These are phyloP conservation scores for Blumeriella jaapii DNA, from an alignment of 2,329 filamentous ascomycete species.

Conservation along the genomic window DNA sequence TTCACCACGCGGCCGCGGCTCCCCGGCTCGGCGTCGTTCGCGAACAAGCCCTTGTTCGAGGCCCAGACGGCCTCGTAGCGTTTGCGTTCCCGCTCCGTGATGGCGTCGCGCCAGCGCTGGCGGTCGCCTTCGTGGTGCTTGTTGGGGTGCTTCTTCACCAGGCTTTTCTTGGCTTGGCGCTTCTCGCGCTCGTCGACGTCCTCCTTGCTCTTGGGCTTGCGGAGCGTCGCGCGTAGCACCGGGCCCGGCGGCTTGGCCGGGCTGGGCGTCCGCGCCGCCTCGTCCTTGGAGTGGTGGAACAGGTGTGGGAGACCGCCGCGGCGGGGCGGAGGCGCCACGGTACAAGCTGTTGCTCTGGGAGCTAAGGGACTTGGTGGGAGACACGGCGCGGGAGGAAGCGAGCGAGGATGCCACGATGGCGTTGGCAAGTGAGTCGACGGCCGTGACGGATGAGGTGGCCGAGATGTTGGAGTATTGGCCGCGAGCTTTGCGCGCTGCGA, in stretches of 20 bases:
- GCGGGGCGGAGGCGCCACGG: conserved; percentile 24
- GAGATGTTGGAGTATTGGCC: conserved; percentile 10
- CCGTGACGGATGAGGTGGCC: conserved; percentile 28
- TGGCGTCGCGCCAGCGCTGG: conserved; percentile 64
- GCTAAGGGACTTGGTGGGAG: too few species aligned
- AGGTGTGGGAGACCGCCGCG: conserved; percentile 18
- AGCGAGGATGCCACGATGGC: conserved; percentile 68
- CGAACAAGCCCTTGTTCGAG: conserved; percentile 56
- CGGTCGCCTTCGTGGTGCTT: conserved; percentile 67
- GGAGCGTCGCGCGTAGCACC: conserved; percentile 40
- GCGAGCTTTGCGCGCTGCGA: conserved; percentile 16
- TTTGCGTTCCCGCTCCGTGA: conserved; percentile 62
- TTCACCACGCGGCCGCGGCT: conserved; percentile 46
- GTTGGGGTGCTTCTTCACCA: conserved; percentile 54
- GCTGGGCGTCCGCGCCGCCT: conserved; percentile 16
- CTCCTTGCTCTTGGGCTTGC: conserved; percentile 44
- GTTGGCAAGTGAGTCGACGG: conserved; percentile 54
- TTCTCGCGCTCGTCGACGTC: conserved; percentile 40
- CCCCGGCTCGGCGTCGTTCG: conserved; percentile 18
- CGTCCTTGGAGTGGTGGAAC: conserved; percentile 27
- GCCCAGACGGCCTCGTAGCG: conserved; percentile 80
- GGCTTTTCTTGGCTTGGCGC: conserved; percentile 41
- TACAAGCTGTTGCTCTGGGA: conserved; percentile 9
- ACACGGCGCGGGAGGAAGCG: conserved; percentile 46
- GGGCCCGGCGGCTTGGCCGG: conserved; percentile 27